Base-by-base conservation (phyloP, 2,329 filamentous ascomycete genomes). In the Apiospora sp. region DNA sequence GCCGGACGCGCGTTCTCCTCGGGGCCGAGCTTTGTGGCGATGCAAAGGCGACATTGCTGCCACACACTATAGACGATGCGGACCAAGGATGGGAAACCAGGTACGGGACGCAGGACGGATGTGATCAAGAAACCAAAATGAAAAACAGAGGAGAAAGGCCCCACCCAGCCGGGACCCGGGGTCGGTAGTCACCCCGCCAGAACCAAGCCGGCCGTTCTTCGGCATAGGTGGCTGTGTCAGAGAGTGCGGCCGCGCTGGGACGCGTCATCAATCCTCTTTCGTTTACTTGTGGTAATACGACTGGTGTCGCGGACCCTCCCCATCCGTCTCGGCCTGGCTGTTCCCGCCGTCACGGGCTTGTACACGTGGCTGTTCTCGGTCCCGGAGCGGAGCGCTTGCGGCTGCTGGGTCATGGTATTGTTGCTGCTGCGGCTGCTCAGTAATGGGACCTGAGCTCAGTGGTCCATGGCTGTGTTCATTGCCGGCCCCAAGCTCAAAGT, bases 281-380 rank as follows among this genome's bases (percentile, higher is more conserved):
- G 22, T 46, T 46, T n/a, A 46, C 14, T 43, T 68, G 64, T 68
- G 37, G 43, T 48, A 48, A 48, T 68, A 68, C 41, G 41, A 48
- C 67, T 68, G 43, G 44, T 46, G 67, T 68, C 67, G 41, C 67
- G 67, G 67, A n/a, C n/a, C 67, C 44, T 64, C 58, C 34, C 19
- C 58, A 64, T 41, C 58, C 34, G 58, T 64, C 58, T 41, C 58
- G 58, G 58, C 19, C 58, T 19, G 3, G 54, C 30, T 61, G 54
- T 16, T 61, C 30, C 54, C 54, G 54, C 54, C 54, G 54, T 61
- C 54, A 34, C 30, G 30, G 54, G 30, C 54, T 61, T 61, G 54
- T 37, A 61, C 54, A 61, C 54, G 54, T 61, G 58, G 58, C 58
- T 41, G 58, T 10, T 64, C 58, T 41, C 34, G 58, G 58, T n/a